Percentiles rank a stretch among this genome's conserved stretches.
These are phyloP conservation scores for Vitis hybrid DNA, from an alignment of 177 flowering plant genomes.

Conservation along the genomic window DNA sequence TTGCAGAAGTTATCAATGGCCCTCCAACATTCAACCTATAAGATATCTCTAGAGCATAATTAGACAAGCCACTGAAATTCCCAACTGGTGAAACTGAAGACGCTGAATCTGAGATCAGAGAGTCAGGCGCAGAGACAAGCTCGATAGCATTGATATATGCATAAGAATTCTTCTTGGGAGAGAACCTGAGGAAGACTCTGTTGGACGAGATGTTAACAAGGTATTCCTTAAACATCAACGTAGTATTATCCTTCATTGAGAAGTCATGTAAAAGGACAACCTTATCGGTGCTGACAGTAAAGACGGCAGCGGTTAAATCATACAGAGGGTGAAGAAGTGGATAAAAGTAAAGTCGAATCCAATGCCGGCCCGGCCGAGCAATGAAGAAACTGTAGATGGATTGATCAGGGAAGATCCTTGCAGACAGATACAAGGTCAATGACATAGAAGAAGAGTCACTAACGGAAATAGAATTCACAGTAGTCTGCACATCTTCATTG, in stretches of 20 bases:
- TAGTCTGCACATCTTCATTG: constrained; percentile 37
- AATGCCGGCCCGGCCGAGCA: constrained; percentile 54
- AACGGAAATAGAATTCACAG: constrained; percentile 24
- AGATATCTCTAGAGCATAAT: constrained; percentile 42
- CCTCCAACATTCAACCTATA: constrained; percentile 84
- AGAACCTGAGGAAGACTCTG: constrained; percentile 53
- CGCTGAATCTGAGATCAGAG: constrained; percentile 56
- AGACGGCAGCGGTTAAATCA: constrained; percentile 53
- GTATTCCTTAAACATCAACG: constrained; percentile 65
- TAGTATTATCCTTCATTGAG: constrained; percentile 22
- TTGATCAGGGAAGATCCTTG: constrained; percentile 46
- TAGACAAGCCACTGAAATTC: constrained; percentile 43
- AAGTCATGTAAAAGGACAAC: constrained; percentile 72
- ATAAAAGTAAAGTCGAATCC: constrained; percentile 72
- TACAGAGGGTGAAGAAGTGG: constrained; percentile 51
- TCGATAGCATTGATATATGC: constrained; percentile 89
- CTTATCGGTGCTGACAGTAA: constrained; percentile 53
- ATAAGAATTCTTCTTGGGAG: constrained; percentile 48
- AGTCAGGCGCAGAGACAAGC: constrained; percentile 66
- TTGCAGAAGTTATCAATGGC: constrained; percentile 33
- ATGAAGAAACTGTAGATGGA: constrained; percentile 59
- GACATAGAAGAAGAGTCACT: constrained; percentile 21
- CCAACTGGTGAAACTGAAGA: constrained; percentile 39
- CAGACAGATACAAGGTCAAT: constrained; percentile 43
- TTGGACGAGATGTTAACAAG: constrained; percentile 45